Evolutionary conservation across 345 rosid species (phyloP), one percentile per base, ranked within the genome.

Genomic region (Pseudoturritis turrita): DNA sequence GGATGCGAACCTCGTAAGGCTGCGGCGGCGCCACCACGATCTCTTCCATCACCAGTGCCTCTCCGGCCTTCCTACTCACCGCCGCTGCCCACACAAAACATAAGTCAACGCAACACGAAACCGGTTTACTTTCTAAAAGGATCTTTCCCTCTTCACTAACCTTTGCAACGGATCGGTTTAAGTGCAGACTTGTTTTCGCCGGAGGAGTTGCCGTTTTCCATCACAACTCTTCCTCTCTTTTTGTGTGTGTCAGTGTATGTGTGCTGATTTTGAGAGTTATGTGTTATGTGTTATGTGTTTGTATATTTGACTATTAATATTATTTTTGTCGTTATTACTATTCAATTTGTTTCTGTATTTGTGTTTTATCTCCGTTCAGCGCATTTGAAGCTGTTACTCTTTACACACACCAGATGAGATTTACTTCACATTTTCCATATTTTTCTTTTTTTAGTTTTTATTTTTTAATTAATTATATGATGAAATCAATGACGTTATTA

Each of bases 21-120:
- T 79, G 75, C 6, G 97, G 94, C 36, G 97, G 88, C 15, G 87
- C 89, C 76, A 93, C 96, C 69, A 74, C 36, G 63, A 90, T 78
- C 56, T 90, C 98, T 83, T 90, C 98, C 19, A 90, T 85, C 49
- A 77, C 87, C 41, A 90, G 81, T 26, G 91, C 87, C 80, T 83
- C 92, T 37, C 97, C 96, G 1, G 97, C 74, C 70, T 69, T 68
- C 59, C 96, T 83, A 78, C 75, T 4, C 35, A 93, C 81, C 25
- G 97, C 98, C 25, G 98, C 97, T 90, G 70, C 65, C 25, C 6
- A 58, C 33, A 69, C 3, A 41, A 43, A 53, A 47, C 67, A 31
- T 23, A 35, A 62, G 55, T 44, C 62, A 44, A 36, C 52, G 53
- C 51, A 57, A 66, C n/a, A n/a, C 28, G 7, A 29, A 29, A 29